Evolutionary conservation across 345 rosid species (phyloP), one percentile per base, ranked within the genome.

Genomic region (Boechera retrofracta): DNA sequence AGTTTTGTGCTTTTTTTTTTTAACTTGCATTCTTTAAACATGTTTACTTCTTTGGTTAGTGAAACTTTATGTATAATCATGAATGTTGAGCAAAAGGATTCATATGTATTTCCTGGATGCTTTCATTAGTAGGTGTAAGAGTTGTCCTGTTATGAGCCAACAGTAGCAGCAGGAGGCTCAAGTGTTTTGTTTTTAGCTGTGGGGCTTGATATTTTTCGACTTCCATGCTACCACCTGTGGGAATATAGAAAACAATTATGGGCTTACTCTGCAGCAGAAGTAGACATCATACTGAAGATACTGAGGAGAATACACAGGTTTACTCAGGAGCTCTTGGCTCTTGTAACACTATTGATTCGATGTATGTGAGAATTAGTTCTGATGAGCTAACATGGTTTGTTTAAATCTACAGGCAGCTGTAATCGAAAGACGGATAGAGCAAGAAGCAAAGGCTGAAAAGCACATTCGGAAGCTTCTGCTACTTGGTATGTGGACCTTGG

Each of bases 401-500:
- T 39, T 82, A 13, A 47, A 77, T 78, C 70, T 77, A 9, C 81
- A 96, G 98, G 89, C 93, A 60, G 94, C 84, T 74, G 97, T 93
- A 74, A 93, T 96, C 21, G 99, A 96, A 80, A 89, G 96, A 82
- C 85, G 99, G 76, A 96, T 96, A 55, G 93, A 93, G 69, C 99
- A 87, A 85, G 99, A 93, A 80, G 86, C 95, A 15, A 91, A 91
- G 76, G 97, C 97, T 13, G 99, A 96, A 79, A 93, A 84, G 81
- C 99, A 96, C 79, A 87, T 93, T 72, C 92, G 92, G 56, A 96
- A 91, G 79, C 94, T 96, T 76, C 87, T 96, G 8, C 88, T 96
- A 42, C 97, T 96, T 83, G 99, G 99, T 91, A 77, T 38, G 75
- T 76, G 29, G 45, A 56, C 51, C 35, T 77, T 69, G 5, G 26